These are phyloP conservation scores for Colletotrichum sublineola DNA, from an alignment of 2,329 filamentous ascomycete species.

Conservation along the genomic window DNA sequence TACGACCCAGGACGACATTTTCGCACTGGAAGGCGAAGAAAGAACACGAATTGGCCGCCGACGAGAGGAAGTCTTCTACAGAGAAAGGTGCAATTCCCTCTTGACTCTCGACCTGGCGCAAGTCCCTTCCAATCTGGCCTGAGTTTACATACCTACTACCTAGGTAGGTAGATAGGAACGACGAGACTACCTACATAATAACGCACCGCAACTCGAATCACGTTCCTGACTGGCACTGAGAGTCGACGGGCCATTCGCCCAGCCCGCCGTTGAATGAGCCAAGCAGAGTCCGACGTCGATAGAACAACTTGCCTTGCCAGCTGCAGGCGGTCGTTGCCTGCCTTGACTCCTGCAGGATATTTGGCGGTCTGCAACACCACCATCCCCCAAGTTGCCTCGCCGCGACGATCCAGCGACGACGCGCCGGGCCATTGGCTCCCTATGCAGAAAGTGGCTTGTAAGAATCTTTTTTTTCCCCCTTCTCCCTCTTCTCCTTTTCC, in stretches of 20 bases:
- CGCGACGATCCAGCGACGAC: constrained; percentile 34
- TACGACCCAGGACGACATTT: background rate
- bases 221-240: constrained; percentile 1
- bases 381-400: constrained; percentile 32
- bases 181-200: background rate
- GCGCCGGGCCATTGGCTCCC: constrained; percentile 33
- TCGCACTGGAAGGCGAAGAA: background rate
- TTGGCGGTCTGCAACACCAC: constrained; percentile 39
- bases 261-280: constrained; percentile 5
- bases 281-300: constrained; percentile 15
- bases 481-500: background rate
- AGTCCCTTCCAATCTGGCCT: background rate
- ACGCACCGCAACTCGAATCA: background rate
- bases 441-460: constrained; percentile 38
- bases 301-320: background rate
- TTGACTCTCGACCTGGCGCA: background rate
- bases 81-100: background rate
- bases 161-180: background rate
- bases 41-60: background rate
- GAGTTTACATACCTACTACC: background rate
- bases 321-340: constrained; percentile 16
- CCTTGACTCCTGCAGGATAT: constrained; percentile 35
- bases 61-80: background rate
- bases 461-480: background rate
- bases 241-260: constrained; percentile 4